Percentiles rank a stretch among this genome's conserved stretches.
phyloP scores from a whole-genome alignment of 2,329 filamentous ascomycete species.

The Geosmithia putterillii region DNA sequence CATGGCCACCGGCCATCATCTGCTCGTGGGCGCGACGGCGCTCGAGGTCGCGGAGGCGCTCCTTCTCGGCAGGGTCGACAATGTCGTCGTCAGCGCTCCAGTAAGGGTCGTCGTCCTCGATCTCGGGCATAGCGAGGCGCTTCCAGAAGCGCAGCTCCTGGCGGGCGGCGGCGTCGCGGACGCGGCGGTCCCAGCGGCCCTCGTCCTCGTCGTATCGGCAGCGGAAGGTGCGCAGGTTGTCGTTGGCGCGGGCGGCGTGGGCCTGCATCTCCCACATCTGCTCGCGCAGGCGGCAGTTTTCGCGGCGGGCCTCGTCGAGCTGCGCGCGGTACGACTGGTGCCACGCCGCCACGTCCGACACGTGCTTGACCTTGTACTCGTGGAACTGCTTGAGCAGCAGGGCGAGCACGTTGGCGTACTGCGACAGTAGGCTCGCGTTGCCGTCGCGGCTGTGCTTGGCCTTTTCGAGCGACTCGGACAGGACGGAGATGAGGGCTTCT shows the following conservation, averaged over 20 bases:
- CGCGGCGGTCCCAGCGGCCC: slow-evolving; percentile 36
- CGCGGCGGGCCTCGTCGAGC: slow-evolving; percentile 51
- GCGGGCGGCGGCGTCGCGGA: slow-evolving; percentile 37
- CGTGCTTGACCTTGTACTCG: slow-evolving; percentile 51
- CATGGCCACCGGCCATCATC: slow-evolving; percentile 8
- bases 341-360: slow-evolving; percentile 50
- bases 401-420: slow-evolving; percentile 44
- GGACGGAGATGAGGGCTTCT: slow-evolving; percentile 46
- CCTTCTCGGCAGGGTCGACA: slow-evolving; percentile 48
- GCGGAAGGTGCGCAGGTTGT: slow-evolving; percentile 43
- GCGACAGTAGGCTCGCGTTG: slow-evolving; percentile 43
- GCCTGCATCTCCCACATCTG: slow-evolving; percentile 57
- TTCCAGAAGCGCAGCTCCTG: slow-evolving; percentile 57
- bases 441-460: slow-evolving; percentile 47
- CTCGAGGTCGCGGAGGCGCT: slow-evolving; percentile 37
- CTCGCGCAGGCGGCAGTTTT: slow-evolving; percentile 49
- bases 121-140: slow-evolving; percentile 49
- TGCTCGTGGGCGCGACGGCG: slow-evolving; percentile 24
- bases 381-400: slow-evolving; percentile 52
- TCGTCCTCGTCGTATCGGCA: slow-evolving; percentile 43
- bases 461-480: slow-evolving; percentile 50
- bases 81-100: slow-evolving; percentile 56
- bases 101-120: slow-evolving; percentile 46
- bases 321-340: slow-evolving; percentile 54
- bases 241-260: slow-evolving; percentile 45